A percentile compares a stretch with the other conserved stretches of the same genome.
phyloP scores from a whole-genome alignment of 345 rosid genomes.

The Erysimum cheiranthoides region DNA sequence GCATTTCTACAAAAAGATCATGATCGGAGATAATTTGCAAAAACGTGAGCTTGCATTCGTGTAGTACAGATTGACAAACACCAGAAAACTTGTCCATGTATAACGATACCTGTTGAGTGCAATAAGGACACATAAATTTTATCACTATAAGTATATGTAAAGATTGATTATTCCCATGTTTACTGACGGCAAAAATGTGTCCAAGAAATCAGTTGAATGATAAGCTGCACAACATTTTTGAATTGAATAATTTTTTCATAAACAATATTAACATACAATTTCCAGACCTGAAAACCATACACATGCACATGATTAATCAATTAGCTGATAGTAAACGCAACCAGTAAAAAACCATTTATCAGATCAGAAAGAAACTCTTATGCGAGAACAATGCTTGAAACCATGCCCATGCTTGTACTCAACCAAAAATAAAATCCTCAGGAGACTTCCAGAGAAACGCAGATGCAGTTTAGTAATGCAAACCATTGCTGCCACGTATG shows the following conservation, averaged over 20 bases:
- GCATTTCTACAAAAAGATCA: constrained; percentile 99
- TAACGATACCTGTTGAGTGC: constrained; percentile 79
- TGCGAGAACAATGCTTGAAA: constrained; percentile 27
- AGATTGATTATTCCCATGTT: constrained; percentile 21
- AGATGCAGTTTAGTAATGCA: constrained; percentile 12
- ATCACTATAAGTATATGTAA: constrained; percentile 16
- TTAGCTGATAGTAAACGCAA: constrained; percentile 11
- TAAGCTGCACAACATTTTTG: constrained; percentile 14
- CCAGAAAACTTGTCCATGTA: constrained; percentile 99
- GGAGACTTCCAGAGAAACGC: constrained; percentile 32
- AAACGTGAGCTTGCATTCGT: constrained; percentile 96
- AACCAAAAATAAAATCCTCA: constrained; percentile 16
- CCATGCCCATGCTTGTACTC: constrained; percentile 25
- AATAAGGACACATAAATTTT: constrained; percentile 13
- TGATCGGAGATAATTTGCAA: constrained; percentile 96
- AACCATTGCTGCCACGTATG: constrained; percentile 16
- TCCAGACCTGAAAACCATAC: constrained; percentile 17
- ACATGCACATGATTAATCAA: constrained; percentile 23
- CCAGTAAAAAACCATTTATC: constrained; percentile 9
- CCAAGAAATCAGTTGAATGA: constrained; percentile 26
- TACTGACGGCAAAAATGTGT: constrained; percentile 16
- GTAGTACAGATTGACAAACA: constrained; percentile 91
- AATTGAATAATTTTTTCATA: not conserved
- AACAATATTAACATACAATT: constrained; percentile 22
- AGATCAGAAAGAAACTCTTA: constrained; percentile 9